Conservation (phyloP, 106 monocot species). For the Dendrobium chrysotoxum region DNA sequence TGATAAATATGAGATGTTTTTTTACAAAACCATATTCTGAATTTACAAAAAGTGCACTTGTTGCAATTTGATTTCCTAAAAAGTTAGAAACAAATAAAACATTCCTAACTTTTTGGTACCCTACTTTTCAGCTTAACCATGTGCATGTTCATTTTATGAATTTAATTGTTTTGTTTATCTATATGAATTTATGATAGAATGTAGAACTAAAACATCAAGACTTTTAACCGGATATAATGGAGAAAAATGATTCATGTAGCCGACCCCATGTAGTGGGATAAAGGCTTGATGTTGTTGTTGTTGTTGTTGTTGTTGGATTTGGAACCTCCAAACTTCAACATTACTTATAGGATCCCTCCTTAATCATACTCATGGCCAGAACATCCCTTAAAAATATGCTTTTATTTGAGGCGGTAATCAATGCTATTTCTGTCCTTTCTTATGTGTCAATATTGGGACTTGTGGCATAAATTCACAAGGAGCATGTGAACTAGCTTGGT, state of each 20-base stretch:
- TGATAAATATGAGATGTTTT: no score
- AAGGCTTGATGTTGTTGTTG: no score
- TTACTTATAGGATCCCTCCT: neutral
- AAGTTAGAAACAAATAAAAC: no score
- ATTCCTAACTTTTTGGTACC: no score
- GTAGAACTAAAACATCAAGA: neutral
- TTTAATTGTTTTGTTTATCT: neutral
- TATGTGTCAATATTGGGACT: neutral
- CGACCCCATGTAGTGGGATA: no score
- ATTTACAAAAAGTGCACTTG: no score
- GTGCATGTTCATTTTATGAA: neutral
- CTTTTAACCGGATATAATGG: no score
- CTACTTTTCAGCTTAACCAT: neutral
- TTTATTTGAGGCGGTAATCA: neutral
- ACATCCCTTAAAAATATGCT: neutral
- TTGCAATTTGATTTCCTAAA: no score
- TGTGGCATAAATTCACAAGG: neutral
- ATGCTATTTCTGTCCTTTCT: neutral
- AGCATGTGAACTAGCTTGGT: neutral
- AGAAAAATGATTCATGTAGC: no score
- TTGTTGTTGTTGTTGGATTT: no score
- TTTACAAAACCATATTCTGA: no score
- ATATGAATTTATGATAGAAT: neutral
- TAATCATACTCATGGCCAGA: neutral
- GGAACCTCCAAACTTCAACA: neutral